These are phyloP conservation scores for Eucalyptus tenuipes DNA, from an alignment of 345 rosid species.

Conservation along the genomic window DNA sequence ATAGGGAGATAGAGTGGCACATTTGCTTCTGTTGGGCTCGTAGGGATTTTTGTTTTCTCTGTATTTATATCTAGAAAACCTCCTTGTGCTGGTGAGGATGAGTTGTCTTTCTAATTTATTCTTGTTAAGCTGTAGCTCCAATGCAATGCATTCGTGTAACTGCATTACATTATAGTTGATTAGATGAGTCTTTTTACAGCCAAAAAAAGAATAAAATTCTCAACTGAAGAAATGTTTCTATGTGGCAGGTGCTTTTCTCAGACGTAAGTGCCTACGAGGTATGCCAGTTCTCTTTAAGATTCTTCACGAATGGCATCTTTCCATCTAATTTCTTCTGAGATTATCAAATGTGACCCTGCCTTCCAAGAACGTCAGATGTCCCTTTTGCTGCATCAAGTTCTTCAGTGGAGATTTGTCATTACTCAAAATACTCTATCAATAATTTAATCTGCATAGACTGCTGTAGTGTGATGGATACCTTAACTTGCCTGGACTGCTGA, in stretches of 20 bases:
- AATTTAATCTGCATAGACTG: not conserved
- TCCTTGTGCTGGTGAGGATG: not conserved
- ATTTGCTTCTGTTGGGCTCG: not conserved
- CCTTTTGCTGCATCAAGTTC: not conserved
- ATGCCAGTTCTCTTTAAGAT: not conserved
- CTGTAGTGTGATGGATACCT: not conserved
- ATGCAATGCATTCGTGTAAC: not conserved
- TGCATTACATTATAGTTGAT: not conserved
- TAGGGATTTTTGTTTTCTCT: not conserved
- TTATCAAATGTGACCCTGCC: not conserved
- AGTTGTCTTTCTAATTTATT: not conserved
- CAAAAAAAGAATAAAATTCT: not conserved
- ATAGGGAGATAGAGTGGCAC: not conserved
- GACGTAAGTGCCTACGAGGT: conserved; percentile 87
- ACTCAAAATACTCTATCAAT: not conserved
- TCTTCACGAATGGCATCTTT: not conserved
- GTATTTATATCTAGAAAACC: not conserved
- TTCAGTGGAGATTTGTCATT: not conserved
- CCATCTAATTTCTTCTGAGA: not conserved
- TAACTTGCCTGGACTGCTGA: not conserved
- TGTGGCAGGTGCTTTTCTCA: conserved; percentile 73
- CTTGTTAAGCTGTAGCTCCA: not conserved
- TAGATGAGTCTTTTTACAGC: not conserved
- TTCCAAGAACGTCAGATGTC: not conserved
- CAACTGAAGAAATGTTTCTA: not conserved